phyloP scores from a whole-genome alignment of 495 filamentous ascomycete genomes.

The Polyplosphaeria fusca region DNA sequence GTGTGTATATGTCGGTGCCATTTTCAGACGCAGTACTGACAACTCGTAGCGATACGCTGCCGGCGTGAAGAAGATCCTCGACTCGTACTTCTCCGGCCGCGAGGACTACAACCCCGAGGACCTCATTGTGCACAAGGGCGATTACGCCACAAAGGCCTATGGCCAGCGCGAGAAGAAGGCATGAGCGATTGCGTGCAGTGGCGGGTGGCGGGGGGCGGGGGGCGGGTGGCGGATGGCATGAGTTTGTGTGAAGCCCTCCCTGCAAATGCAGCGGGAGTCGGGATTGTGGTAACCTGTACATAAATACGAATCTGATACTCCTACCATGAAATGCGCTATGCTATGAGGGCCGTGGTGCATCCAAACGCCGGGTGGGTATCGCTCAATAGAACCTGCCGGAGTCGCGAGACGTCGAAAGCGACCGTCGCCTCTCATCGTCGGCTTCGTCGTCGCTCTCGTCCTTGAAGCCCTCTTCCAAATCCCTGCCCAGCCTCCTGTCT shows the following conservation, averaged over 20 bases:
- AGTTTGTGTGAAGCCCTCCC: too few relatives aligned
- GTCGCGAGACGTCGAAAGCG: constrained; percentile 2
- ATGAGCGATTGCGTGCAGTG: neutral
- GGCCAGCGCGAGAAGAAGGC: constrained; percentile 67
- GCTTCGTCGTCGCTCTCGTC: constrained; percentile 77
- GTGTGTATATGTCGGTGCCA: constrained; percentile 2
- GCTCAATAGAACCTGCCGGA: constrained; percentile 13
- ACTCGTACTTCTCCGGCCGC: constrained; percentile 82
- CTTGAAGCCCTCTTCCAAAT: constrained; percentile 79
- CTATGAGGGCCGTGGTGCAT: neutral
- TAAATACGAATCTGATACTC: constrained; percentile 6
- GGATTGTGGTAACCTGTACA: constrained; percentile 5
- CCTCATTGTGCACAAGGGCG: constrained; percentile 85
- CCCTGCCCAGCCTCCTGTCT: constrained; percentile 68
- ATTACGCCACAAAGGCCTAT: constrained; percentile 95
- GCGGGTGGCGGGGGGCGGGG: too few relatives aligned
- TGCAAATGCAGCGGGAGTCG: neutral
- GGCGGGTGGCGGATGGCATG: too few relatives aligned
- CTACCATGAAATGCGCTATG: neutral
- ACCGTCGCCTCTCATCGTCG: constrained; percentile 27
- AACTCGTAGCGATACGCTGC: constrained; percentile 66
- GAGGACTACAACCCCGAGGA: constrained; percentile 88
- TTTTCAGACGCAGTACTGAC: neutral
- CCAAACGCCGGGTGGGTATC: constrained; percentile 18
- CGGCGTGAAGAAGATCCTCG: constrained; percentile 84